These are phyloP conservation scores for Cunninghamia lanceolata DNA, from an alignment of 75 land plant species.

Conservation along the genomic window DNA sequence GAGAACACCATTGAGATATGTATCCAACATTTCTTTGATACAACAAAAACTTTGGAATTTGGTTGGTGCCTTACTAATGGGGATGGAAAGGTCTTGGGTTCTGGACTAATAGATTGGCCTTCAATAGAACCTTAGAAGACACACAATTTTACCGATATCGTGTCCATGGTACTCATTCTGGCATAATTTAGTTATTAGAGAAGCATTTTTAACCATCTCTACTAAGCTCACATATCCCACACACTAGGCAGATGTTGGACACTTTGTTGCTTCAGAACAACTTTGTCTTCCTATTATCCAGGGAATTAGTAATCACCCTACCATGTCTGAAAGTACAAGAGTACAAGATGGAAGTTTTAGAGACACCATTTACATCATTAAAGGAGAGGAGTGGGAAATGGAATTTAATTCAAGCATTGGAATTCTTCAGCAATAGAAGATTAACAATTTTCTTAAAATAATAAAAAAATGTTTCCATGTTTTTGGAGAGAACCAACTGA, in stretches of 20 bases:
- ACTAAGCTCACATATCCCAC: constrained; percentile 56
- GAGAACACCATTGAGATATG: constrained; percentile 59
- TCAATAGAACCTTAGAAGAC: constrained; percentile 55
- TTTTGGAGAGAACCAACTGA: too few relatives aligned
- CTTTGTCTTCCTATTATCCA: constrained; percentile 49
- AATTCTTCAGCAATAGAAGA: constrained; percentile 67
- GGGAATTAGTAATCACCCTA: constrained; percentile 21
- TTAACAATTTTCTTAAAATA: too few relatives aligned
- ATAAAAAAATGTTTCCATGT: too few relatives aligned
- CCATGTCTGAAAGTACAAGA: constrained; percentile 24
- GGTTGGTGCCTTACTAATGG: constrained; percentile 55
- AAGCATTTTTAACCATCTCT: constrained; percentile 60
- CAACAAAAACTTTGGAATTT: constrained; percentile 56
- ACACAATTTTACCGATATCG: constrained; percentile 33
- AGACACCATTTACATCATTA: constrained; percentile 34
- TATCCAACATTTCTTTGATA: constrained; percentile 66
- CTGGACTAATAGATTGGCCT: constrained; percentile 60
- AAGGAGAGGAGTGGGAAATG: constrained; percentile 46
- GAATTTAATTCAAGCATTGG: constrained; percentile 53
- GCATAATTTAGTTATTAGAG: constrained; percentile 29
- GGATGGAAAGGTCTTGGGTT: constrained; percentile 64
- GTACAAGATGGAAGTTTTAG: constrained; percentile 31
- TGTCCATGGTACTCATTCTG: constrained; percentile 74
- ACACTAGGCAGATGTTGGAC: constrained; percentile 85
- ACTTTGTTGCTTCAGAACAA: constrained; percentile 74